Evolutionary conservation across 140 eudicot genomes (phyloP), one percentile per base, ranked within the genome.

Genomic region (Cichorium intybus): DNA sequence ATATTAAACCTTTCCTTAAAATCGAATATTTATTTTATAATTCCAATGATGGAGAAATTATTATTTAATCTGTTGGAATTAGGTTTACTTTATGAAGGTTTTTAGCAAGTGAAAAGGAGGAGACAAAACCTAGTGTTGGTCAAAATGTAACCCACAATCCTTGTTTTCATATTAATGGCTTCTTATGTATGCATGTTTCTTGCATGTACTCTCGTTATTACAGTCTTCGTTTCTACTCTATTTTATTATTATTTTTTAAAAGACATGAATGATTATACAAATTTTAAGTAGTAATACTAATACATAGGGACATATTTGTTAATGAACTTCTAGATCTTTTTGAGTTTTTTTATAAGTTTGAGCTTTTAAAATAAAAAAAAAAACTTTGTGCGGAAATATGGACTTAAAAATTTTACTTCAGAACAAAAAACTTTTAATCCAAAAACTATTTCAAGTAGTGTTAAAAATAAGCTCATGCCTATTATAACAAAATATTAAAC

Each of bases 151-250:
- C 75, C 70, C 53, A 75, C 75, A 41, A 62, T 57, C 61, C 39
- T 75, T 75, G 80, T 75, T 68, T 75, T 52, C 80, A 75, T 68
- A 68, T 75, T 39, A 60, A 41, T 75, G 80, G 65, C 70, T 68
- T 75, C 70, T 68, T 68, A 43, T 68, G 70, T 68, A 45, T 75
- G 75, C 80, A 59, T 68, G 65, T 75, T 73, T 63, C 65, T 63
- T 72, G 65, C 71, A 63, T 72, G 77, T 18, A 29, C 48, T 62
- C 64, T 27, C 64, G 62, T 61, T 37, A 9, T 43, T 43, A 7
- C 62, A 45, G 6, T 50, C n/a, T 24, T 60, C 45, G 16, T 24
- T 21, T 39, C 23, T 22, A 56, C 18, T 39, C 17, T 45, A 43
- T 20, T 43, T 43, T 14, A 15, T n/a, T n/a, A n/a, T n/a, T n/a